Evolutionary conservation across 805 yeast species (phyloP).

Genomic region (Saturnispora dispora): DNA sequence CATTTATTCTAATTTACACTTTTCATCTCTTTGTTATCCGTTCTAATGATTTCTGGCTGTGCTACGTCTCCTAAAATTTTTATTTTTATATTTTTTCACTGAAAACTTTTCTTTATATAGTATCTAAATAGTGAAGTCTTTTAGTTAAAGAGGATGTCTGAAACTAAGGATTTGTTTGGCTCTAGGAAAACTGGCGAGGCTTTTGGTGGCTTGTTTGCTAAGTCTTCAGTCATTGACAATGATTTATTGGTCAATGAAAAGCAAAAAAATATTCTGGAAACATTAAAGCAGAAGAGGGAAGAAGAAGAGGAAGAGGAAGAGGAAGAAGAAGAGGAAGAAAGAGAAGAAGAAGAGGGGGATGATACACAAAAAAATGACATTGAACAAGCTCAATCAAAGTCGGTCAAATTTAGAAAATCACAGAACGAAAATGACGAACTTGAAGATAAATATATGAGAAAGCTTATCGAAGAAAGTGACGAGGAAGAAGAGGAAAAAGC

Average conservation of each 20-base stretch:
- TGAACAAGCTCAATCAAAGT: conserved; percentile 21
- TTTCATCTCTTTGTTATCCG: background rate
- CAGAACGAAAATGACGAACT: conserved; percentile 16
- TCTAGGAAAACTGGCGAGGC: background rate
- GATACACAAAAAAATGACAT: too few relatives aligned
- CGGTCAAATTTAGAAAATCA: conserved; percentile 12
- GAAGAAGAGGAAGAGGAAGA: conserved; percentile 14
- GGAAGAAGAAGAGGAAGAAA: conserved; percentile 17
- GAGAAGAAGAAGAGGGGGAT: conserved; percentile 19
- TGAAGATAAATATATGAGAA: conserved; percentile 15
- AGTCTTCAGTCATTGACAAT: conserved; percentile 38
- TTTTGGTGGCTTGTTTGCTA: conserved; percentile 26
- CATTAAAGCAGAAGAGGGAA: conserved; percentile 9
- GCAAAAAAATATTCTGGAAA: conserved; percentile 14
- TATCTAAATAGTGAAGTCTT: background rate
- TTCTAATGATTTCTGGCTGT: conserved; percentile 1
- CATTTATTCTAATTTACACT: background rate
- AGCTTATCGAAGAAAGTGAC: conserved; percentile 19
- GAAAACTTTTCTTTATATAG: background rate
- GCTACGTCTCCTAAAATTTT: background rate
- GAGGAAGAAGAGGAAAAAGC: conserved; percentile 9
- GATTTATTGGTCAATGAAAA: conserved; percentile 22
- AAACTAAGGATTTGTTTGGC: conserved; percentile 3
- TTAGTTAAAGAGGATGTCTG: background rate
- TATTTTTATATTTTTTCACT: background rate